Conservation (phyloP, 345 rosid genomes). For the Psidium guajava region DNA sequence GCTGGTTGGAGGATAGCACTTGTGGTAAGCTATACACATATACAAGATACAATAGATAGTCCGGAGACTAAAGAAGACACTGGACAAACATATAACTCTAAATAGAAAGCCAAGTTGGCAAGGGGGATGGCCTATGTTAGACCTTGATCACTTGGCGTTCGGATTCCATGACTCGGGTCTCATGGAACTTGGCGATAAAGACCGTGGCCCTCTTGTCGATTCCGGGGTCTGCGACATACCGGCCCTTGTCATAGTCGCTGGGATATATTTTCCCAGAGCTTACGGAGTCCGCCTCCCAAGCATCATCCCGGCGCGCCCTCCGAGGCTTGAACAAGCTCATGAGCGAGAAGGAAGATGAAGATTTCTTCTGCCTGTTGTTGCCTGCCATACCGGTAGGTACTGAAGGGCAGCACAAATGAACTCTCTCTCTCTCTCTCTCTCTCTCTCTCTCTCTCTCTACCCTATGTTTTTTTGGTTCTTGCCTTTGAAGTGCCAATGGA, state of each 20-base stretch:
- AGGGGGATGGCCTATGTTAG: not conserved
- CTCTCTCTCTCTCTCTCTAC: not conserved
- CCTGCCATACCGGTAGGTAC: not conserved
- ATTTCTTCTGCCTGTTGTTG: no score
- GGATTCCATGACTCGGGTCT: no score
- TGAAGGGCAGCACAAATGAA: not conserved
- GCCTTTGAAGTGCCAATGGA: not conserved
- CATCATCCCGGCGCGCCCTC: no score
- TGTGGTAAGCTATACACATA: not conserved
- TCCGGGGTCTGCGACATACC: no score
- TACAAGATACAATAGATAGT: not conserved
- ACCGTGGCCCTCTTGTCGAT: no score
- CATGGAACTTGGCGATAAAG: no score
- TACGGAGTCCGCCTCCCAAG: no score
- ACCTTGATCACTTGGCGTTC: no score
- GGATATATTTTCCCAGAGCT: no score
- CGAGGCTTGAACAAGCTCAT: no score
- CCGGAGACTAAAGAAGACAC: not conserved
- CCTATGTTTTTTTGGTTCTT: not conserved
- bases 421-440: not conserved
- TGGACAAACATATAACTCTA: not conserved
- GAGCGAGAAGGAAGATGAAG: no score
- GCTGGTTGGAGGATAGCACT: not conserved
- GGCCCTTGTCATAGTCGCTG: no score
- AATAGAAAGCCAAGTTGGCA: constrained; percentile 9